Evolutionary conservation across 2,329 filamentous ascomycete genomes (phyloP).

Genomic region (Venturia pyrina): DNA sequence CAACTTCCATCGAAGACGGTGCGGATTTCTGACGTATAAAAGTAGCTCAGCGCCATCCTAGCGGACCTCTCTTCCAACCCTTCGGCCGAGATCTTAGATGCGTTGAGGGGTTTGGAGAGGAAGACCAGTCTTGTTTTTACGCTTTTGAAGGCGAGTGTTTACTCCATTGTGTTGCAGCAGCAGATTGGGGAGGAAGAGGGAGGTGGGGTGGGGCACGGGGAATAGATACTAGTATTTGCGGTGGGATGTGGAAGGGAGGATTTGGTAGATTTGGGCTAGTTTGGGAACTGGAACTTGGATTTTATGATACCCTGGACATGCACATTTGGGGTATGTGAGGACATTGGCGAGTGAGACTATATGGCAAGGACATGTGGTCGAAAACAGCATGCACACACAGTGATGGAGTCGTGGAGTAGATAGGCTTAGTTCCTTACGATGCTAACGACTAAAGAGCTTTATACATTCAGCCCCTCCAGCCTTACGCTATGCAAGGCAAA

Average conservation of each 20-base stretch:
- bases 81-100: constrained; percentile 69
- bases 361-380: not conserved
- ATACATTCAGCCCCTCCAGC: not conserved
- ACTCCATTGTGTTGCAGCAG: constrained; percentile 97
- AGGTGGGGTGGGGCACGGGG: constrained; percentile 9
- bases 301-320: constrained; percentile 7
- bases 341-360: not conserved
- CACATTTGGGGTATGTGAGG: not conserved
- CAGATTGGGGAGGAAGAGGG: constrained; percentile 68
- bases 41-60: constrained; percentile 47
- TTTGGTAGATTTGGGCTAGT: not conserved
- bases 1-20: too few relatives aligned
- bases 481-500: not conserved
- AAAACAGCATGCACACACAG: not conserved
- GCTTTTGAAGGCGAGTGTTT: constrained; percentile 92
- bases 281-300: not conserved
- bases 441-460: not conserved
- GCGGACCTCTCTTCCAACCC: constrained; percentile 55
- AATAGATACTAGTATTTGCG: not conserved
- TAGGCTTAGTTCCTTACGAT: not conserved
- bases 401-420: not conserved
- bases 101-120: constrained; percentile 76
- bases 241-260: not conserved
- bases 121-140: constrained; percentile 95
- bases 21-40: not conserved